These are phyloP conservation scores for Myxozyma lipomycoides DNA, from an alignment of 805 yeast species.

Conservation along the genomic window DNA sequence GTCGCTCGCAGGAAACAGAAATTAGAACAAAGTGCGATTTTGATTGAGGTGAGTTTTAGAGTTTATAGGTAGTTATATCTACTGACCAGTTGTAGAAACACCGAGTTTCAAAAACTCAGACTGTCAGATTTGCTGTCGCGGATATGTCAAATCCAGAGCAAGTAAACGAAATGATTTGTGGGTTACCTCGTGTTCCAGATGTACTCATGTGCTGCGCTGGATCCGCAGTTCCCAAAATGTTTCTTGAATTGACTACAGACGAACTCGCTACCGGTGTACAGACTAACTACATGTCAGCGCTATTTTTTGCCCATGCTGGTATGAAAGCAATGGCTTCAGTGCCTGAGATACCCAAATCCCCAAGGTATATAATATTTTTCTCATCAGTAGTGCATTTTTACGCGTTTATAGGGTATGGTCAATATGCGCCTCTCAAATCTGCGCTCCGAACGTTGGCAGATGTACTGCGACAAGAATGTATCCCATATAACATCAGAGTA, in stretches of 20 bases:
- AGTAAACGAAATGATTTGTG: constrained; percentile 46
- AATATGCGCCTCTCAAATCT: constrained; percentile 85
- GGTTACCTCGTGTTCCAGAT: constrained; percentile 53
- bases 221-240: constrained; percentile 58
- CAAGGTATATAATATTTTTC: constrained; percentile 55
- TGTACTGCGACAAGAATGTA: constrained; percentile 74
- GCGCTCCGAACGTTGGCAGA: constrained; percentile 75
- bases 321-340: constrained; percentile 33
- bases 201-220: constrained; percentile 86
- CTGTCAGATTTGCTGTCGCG: constrained; percentile 48
- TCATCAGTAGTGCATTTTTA: constrained; percentile 79
- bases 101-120: constrained; percentile 36
- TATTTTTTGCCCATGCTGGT: constrained; percentile 64
- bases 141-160: constrained; percentile 60
- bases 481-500: constrained; percentile 63
- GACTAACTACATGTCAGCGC: constrained; percentile 68
- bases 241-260: constrained; percentile 56
- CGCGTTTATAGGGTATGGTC: constrained; percentile 87
- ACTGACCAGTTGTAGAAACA: constrained; percentile 6
- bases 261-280: constrained; percentile 61
- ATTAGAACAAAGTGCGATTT: constrained; percentile 48
- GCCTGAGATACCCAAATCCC: constrained; percentile 28
- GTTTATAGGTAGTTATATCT: background rate
- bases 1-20: constrained; percentile 73
- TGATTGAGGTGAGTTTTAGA: constrained; percentile 37